A percentile compares a stretch with the other conserved stretches of the same genome.
phyloP scores from a whole-genome alignment of 116 monocot species.

The Phalaenopsis hybrid region DNA sequence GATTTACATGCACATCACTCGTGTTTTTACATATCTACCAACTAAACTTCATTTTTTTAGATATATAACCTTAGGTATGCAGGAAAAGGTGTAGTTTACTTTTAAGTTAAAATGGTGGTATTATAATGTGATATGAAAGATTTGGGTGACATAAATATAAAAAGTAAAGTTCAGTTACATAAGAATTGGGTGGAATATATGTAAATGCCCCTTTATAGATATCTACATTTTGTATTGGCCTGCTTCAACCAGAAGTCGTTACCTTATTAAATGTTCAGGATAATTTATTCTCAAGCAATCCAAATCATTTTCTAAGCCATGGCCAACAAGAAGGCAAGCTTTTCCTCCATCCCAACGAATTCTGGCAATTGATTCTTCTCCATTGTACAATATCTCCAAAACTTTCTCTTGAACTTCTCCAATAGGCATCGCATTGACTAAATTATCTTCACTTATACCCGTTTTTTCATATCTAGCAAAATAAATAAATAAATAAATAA shows the following conservation, averaged over 20 bases:
- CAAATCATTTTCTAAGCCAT: slow-evolving; percentile 48
- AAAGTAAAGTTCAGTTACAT: no score
- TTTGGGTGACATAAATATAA: neutral
- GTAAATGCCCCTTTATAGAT: no score
- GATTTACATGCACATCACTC: no score
- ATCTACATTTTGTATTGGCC: neutral
- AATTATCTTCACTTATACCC: slow-evolving; percentile 36
- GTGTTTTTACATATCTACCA: no score
- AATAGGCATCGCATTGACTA: slow-evolving; percentile 30
- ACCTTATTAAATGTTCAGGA: slow-evolving; percentile 52
- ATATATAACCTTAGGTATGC: no score
- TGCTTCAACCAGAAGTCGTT: neutral
- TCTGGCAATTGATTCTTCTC: slow-evolving; percentile 36
- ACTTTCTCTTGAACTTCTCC: slow-evolving; percentile 19
- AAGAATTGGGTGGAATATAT: no score
- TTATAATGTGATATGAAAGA: no score
- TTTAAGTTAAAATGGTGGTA: no score
- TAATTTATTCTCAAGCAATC: slow-evolving; percentile 41
- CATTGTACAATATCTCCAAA: slow-evolving; percentile 41
- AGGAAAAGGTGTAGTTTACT: no score
- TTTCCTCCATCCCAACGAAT: slow-evolving; percentile 29
- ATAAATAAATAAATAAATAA: neutral
- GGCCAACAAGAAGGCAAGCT: slow-evolving; percentile 53
- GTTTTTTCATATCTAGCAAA: slow-evolving; percentile 36
- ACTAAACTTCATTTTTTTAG: no score